Evolutionary conservation across 495 filamentous ascomycete genomes (phyloP).

Genomic region (Aspergillus ellipticus): DNA sequence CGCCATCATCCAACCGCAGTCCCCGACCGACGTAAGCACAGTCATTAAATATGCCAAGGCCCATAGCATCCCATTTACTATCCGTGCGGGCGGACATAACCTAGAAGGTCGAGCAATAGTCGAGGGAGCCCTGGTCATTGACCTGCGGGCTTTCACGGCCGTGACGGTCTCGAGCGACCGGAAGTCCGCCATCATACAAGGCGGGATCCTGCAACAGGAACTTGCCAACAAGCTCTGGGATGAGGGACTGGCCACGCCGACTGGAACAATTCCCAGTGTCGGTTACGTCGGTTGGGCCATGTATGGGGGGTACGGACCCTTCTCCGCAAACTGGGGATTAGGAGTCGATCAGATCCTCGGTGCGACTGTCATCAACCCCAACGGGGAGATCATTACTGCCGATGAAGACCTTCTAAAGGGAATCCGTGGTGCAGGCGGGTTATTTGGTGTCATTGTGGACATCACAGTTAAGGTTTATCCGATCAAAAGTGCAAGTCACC

Average conservation of each 20-base stretch:
- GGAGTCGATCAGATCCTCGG: slow-evolving; percentile 40
- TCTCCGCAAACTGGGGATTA: slow-evolving; percentile 31
- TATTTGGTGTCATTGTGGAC: slow-evolving; percentile 40
- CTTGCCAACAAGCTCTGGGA: slow-evolving; percentile 23
- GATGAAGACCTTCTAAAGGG: slow-evolving; percentile 28
- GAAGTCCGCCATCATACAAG: slow-evolving; percentile 28
- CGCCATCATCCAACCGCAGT: slow-evolving; percentile 31
- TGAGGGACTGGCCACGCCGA: slow-evolving; percentile 28
- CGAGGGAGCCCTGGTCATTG: slow-evolving; percentile 29
- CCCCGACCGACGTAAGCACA: slow-evolving; percentile 22
- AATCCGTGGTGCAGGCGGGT: slow-evolving; percentile 37
- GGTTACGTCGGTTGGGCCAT: slow-evolving; percentile 41
- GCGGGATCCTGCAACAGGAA: slow-evolving; percentile 29
- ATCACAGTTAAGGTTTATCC: slow-evolving; percentile 35
- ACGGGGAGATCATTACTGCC: slow-evolving; percentile 31
- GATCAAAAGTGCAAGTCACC: slow-evolving; percentile 25
- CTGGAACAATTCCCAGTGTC: slow-evolving; percentile 22
- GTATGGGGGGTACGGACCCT: slow-evolving; percentile 40
- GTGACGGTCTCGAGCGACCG: slow-evolving; percentile 24
- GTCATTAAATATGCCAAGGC: slow-evolving; percentile 20
- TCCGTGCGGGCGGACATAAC: slow-evolving; percentile 41
- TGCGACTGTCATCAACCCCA: slow-evolving; percentile 32
- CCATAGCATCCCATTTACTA: slow-evolving; percentile 24
- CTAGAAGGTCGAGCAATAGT: slow-evolving; percentile 21
- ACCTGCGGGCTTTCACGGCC: slow-evolving; percentile 30